phyloP scores from a whole-genome alignment of 73 alveolate genomes.

The Paramecium primaurelia region DNA sequence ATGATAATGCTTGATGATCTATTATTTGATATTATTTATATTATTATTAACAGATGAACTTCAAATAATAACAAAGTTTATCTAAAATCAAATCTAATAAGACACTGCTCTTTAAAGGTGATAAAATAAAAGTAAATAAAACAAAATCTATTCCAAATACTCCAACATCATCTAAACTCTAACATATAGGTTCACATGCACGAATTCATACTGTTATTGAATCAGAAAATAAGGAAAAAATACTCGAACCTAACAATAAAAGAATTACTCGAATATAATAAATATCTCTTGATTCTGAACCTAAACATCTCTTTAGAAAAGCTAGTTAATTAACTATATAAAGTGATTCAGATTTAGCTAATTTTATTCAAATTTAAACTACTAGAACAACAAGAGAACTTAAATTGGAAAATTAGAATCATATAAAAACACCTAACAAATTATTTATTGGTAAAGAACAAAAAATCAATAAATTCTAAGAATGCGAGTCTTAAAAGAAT shows the following conservation, averaged over 20 bases:
- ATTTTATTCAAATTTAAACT: neutral
- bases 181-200: neutral
- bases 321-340: neutral
- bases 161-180: neutral
- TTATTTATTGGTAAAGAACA: neutral
- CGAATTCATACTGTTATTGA: neutral
- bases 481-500: neutral
- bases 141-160: neutral
- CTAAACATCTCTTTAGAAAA: neutral
- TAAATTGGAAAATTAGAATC: neutral
- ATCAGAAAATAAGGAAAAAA: neutral
- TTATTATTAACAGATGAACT: conserved; percentile 10
- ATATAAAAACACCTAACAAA: neutral
- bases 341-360: neutral
- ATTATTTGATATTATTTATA: neutral
- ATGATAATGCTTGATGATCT: neutral
- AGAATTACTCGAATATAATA: neutral
- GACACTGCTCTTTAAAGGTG: neutral
- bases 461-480: neutral
- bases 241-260: neutral
- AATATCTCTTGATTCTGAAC: neutral
- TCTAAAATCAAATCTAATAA: neutral
- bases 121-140: neutral
- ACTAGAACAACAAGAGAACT: neutral
- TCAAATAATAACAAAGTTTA: neutral